These are phyloP conservation scores for Naematelia aurantialba DNA, from an alignment of 768 basidiomycete species.

Conservation along the genomic window DNA sequence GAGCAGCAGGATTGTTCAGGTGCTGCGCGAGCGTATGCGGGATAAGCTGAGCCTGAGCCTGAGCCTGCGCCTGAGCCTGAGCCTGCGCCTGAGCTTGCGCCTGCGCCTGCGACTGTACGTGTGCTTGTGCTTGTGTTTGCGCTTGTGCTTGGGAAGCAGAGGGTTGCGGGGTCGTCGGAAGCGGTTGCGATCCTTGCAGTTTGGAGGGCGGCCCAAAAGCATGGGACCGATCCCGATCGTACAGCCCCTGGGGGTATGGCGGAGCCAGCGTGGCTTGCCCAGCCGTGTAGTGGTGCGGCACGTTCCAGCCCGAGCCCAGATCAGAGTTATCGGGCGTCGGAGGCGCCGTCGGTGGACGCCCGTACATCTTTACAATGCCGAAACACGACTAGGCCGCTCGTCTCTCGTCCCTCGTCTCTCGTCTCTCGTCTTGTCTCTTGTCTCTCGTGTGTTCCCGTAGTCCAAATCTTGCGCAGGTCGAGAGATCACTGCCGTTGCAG, in stretches of 20 bases:
- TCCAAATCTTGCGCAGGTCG: not conserved
- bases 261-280: not conserved
- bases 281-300: not conserved
- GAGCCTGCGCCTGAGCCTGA: not conserved
- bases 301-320: not conserved
- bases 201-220: not conserved
- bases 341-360: slow-evolving; percentile 6
- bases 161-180: not conserved
- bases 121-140: not conserved
- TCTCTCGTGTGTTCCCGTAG: no score
- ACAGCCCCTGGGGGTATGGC: not conserved
- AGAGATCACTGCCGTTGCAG: not conserved
- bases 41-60: slow-evolving; percentile 11
- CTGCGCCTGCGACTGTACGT: not conserved
- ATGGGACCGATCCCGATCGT: not conserved
- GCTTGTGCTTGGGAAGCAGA: not conserved
- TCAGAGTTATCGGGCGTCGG: slow-evolving; percentile 9
- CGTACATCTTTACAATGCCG: not conserved
- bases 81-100: not conserved
- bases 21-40: slow-evolving; percentile 44
- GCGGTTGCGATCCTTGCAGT: not conserved
- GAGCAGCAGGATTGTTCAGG: slow-evolving; percentile 49
- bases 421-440: no score
- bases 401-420: no score
- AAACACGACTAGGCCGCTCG: not conserved